These are phyloP conservation scores for Cutaneotrichosporon sp. DNA, from an alignment of 1,284 basidiomycete genomes.

Conservation along the genomic window DNA sequence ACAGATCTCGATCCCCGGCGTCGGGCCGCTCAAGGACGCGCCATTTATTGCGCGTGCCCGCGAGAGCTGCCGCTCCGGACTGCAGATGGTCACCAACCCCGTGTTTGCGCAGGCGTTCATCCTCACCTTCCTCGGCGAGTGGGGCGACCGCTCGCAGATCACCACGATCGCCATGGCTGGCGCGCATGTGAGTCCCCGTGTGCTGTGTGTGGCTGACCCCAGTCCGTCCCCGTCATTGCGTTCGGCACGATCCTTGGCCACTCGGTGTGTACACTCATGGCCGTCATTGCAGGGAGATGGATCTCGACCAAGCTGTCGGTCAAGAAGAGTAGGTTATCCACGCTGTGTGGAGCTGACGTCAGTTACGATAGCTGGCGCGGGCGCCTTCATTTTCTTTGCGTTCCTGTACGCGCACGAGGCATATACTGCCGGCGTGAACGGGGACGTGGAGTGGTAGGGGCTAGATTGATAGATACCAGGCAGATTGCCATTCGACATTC, in stretches of 20 bases:
- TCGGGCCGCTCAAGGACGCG: conserved; percentile 16
- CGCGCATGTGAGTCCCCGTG: conserved; percentile 88
- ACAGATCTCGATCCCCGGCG: conserved; percentile 9
- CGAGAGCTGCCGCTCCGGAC: conserved; percentile 35
- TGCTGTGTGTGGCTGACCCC: conserved; percentile 21
- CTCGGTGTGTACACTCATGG: conserved; percentile 80
- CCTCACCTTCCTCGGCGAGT: conserved; percentile 95
- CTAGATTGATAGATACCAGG: neutral
- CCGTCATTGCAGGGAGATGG: conserved; percentile 86
- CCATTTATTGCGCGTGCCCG: conserved; percentile 8
- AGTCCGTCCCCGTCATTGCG: conserved; percentile 79
- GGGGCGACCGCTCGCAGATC: conserved; percentile 97
- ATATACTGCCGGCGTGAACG: conserved; percentile 37
- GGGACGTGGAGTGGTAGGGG: conserved; percentile 11
- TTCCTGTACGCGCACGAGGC: conserved; percentile 73
- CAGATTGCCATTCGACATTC: neutral
- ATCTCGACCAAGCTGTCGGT: conserved; percentile 92
- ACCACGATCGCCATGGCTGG: conserved; percentile 95
- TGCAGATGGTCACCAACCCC: conserved; percentile 79
- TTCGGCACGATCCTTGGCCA: conserved; percentile 90
- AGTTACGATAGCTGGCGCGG: conserved; percentile 84
- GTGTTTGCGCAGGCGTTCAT: conserved; percentile 95
- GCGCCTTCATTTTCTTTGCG: conserved; percentile 81
- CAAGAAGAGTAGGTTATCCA: conserved; percentile 74
- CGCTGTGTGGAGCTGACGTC: conserved; percentile 16